Conservation (phyloP, 139 green algal species). For the Zygnema cylindricum region DNA sequence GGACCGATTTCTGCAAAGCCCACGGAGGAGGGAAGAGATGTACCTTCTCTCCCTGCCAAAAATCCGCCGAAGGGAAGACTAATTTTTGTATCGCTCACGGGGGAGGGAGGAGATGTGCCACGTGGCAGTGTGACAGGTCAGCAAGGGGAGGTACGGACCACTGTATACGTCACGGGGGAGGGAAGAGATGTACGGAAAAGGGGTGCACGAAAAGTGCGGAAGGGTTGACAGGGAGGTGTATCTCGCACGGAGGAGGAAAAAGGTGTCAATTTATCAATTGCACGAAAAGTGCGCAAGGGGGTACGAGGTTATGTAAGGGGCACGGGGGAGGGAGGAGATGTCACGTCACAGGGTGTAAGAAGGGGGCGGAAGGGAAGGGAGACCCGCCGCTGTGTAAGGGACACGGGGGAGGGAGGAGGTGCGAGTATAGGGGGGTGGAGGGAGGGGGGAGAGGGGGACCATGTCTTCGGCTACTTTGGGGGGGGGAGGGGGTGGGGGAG, state of each 20-base stretch:
- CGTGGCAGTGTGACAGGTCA: slow-evolving; percentile 14
- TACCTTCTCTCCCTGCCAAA: slow-evolving; percentile 16
- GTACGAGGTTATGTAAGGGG: slow-evolving; percentile 14
- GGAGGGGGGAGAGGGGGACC: slow-evolving; percentile 30
- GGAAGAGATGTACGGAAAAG: slow-evolving; percentile 25
- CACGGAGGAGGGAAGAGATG: slow-evolving; percentile 44
- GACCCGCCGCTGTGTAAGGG: slow-evolving; percentile 45
- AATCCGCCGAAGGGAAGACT: slow-evolving; percentile 12
- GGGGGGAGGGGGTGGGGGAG: slow-evolving; percentile 49
- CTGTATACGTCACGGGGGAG: slow-evolving; percentile 47
- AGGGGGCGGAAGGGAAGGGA: slow-evolving; percentile 31
- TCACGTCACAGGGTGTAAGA: background rate
- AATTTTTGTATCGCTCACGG: slow-evolving; percentile 46
- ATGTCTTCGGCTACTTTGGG: no score
- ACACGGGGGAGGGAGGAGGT: slow-evolving; percentile 54
- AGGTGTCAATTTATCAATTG: slow-evolving; percentile 39
- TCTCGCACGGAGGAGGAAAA: slow-evolving; percentile 44
- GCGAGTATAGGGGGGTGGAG: slow-evolving; percentile 16
- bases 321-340: slow-evolving; percentile 44
- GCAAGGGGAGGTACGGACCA: slow-evolving; percentile 9
- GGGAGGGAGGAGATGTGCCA: slow-evolving; percentile 11
- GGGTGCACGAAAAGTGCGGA: slow-evolving; percentile 35
- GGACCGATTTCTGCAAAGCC: slow-evolving; percentile 31
- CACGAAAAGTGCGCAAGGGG: slow-evolving; percentile 24
- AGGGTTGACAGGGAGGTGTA: slow-evolving; percentile 32